Conservation (phyloP, 345 rosid species). For the Sapria himalayana region DNA sequence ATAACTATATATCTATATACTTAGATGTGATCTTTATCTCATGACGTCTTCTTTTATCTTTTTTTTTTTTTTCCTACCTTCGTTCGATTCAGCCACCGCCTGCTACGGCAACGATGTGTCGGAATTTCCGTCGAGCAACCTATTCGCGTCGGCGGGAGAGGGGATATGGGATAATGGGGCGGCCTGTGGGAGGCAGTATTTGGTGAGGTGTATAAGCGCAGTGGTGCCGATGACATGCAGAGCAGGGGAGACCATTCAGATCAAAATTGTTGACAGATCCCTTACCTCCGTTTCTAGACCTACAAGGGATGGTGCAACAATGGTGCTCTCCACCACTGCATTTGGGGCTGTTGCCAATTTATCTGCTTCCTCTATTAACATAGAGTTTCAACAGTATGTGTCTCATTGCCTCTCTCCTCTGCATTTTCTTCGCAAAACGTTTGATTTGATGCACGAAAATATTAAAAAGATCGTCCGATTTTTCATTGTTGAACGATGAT, state of each 20-base stretch:
- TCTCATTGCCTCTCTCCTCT: no score
- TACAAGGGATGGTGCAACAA: conserved; percentile 15
- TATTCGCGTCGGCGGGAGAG: conserved; percentile 51
- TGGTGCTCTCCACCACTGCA: conserved; percentile 30
- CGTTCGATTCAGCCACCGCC: conserved; percentile 16
- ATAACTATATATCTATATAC: no score
- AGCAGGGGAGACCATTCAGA: conserved; percentile 19
- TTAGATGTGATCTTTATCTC: background rate
- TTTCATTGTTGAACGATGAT: no score
- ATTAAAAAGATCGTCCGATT: no score
- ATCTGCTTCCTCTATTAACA: conserved; percentile 14
- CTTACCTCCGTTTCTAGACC: conserved; percentile 4
- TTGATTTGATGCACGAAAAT: no score
- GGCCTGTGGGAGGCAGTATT: conserved; percentile 38
- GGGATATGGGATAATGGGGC: conserved; percentile 60
- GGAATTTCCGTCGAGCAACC: conserved; percentile 33
- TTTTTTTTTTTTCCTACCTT: background rate
- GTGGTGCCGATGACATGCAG: conserved; percentile 13
- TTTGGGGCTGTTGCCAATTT: conserved; percentile 20
- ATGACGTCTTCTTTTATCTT: background rate
- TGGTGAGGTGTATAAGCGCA: conserved; percentile 42
- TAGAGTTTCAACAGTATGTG: conserved; percentile 34
- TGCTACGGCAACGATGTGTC: conserved; percentile 20
- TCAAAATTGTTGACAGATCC: conserved; percentile 31
- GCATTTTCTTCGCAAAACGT: no score